These are phyloP conservation scores for Aspergillus brasiliensis DNA, from an alignment of 2,329 filamentous ascomycete genomes.

Conservation along the genomic window DNA sequence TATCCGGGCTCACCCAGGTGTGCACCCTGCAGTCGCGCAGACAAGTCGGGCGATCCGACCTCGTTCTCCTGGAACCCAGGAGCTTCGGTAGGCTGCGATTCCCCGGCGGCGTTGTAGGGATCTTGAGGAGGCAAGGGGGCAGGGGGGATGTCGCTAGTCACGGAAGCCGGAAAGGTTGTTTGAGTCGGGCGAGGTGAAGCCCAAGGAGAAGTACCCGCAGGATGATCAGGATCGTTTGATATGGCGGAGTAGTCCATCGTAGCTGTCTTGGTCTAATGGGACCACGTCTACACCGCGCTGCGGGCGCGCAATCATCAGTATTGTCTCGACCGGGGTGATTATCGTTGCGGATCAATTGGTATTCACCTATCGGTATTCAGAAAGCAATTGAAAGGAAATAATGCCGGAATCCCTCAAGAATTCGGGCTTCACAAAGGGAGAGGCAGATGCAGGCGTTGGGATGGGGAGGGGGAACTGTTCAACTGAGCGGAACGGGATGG, in stretches of 20 bases:
- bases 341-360: neutral
- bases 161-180: constrained; percentile 38
- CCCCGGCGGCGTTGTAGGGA: constrained; percentile 31
- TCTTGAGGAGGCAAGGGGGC: constrained; percentile 44
- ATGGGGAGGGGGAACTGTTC: constrained; percentile 2
- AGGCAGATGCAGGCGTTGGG: constrained; percentile 2
- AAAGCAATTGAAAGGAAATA: constrained; percentile 6
- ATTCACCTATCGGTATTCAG: constrained; percentile 22
- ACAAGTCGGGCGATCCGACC: constrained; percentile 47
- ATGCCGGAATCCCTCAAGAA: neutral
- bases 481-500: constrained; percentile 4
- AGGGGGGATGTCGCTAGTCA: constrained; percentile 41
- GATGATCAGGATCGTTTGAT: constrained; percentile 60
- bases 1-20: constrained; percentile 43
- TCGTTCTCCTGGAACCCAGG: constrained; percentile 20
- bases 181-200: constrained; percentile 58
- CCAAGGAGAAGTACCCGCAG: constrained; percentile 65
- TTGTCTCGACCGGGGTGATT: neutral
- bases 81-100: constrained; percentile 21
- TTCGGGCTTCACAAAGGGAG: constrained; percentile 1
- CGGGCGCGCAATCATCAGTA: constrained; percentile 16
- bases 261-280: constrained; percentile 16
- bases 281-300: constrained; percentile 24
- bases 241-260: constrained; percentile 68
- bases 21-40: constrained; percentile 44